phyloP scores from a whole-genome alignment of 73 alveolate species.

The Durusdinium trenchii region DNA sequence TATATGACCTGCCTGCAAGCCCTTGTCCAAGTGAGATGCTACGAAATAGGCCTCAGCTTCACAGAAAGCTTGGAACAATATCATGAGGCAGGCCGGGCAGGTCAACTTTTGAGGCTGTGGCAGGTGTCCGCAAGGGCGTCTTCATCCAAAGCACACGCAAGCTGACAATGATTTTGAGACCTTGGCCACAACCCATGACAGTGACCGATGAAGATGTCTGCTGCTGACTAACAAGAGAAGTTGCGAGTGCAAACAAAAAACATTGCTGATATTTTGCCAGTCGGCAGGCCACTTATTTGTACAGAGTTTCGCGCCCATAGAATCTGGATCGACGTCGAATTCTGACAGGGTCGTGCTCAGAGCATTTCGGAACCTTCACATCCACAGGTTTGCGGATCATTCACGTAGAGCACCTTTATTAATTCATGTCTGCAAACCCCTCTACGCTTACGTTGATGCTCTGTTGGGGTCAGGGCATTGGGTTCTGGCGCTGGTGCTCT shows the following conservation, averaged over 20 bases:
- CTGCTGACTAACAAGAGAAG: not conserved
- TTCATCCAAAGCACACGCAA: conserved; percentile 73
- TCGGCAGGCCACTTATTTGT: no score
- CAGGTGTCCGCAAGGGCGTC: conserved; percentile 53
- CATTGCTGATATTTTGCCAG: no score
- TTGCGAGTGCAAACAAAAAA: not conserved
- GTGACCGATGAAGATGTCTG: not conserved
- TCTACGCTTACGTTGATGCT: no score
- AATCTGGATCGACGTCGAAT: conserved; percentile 23
- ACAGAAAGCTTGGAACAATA: no score
- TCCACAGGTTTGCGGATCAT: not conserved
- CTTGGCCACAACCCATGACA: not conserved
- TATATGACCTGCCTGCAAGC: no score
- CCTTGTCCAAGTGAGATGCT: conserved; percentile 15
- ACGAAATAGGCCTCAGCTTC: not conserved
- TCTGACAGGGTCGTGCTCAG: conserved; percentile 20
- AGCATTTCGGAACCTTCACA: conserved; percentile 40
- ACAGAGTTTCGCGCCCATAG: conserved; percentile 33
- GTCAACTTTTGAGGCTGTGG: not conserved
- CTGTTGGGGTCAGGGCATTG: no score
- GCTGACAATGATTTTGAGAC: conserved; percentile 29
- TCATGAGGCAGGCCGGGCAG: not conserved
- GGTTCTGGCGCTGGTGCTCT: no score
- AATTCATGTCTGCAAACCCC: no score
- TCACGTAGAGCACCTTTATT: no score